Evolutionary conservation across 2,329 filamentous ascomycete species (phyloP), one percentile per base, ranked within the genome.

Genomic region (Mycogone perniciosa): DNA sequence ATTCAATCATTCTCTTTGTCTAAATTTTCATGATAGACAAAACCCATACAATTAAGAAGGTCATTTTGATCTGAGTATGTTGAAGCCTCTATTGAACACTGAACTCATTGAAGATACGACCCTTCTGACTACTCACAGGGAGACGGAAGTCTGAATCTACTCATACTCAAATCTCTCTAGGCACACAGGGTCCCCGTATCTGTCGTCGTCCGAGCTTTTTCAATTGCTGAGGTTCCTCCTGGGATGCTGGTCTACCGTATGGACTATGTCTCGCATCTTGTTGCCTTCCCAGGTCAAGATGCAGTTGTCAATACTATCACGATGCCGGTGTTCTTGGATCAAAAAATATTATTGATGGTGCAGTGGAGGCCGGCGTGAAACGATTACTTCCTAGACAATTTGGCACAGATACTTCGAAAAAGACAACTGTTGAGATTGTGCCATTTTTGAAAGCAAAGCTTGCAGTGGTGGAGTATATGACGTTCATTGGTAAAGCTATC

Each of bases 271-370:
- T 48, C 39, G 1, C 31, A 42, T 13, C 31, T 43, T 35, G 26
- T 35, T 11, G 46, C 39, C 2, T 48, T 48, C 39, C 42, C 35
- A 29, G 46, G n/a, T 2, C 39, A 48, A 4, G 7, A 43, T 43
- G 46, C 46, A 2, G 39, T 48, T 37, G 39, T 48, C 4, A 43
- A 48, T 6, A 43, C 46, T 5, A 43, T 48, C 31, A 48, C 39
- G 27, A 48, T 48, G 46, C 46, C 39, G 1, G 31, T 42, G 3
- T 48, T 48, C 31, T 31, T 37, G 20, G 38, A 31, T 2, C 38
- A 48, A 13, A 48, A 48, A 48, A 42, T 10, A 42, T 48, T 7
- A 48, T 48, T 42, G 46, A 42, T 29, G n/a, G 9, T 13, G 46
- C 46, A 31, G 46, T 48, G 4, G 31, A 42, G 26, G 46, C 46